Evolutionary conservation across 352 stramenopile species (phyloP).

Genomic region (Globisporangium spiculum): DNA sequence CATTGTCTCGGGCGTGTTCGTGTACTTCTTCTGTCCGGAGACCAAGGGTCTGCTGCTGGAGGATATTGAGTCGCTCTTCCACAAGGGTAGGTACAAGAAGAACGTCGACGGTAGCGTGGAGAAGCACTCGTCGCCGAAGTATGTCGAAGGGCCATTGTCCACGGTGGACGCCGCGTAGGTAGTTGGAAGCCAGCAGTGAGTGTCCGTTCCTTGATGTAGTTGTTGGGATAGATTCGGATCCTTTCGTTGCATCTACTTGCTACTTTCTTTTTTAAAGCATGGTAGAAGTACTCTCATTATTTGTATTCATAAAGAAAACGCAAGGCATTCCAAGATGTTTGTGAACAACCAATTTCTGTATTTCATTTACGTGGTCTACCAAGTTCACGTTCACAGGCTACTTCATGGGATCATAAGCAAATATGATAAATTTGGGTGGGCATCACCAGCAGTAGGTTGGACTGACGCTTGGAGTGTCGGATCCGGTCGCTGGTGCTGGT

Average conservation of each 20-base stretch:
- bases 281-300: background rate
- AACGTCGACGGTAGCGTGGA: slow-evolving; percentile 4
- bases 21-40: slow-evolving; percentile 57
- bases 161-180: background rate
- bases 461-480: background rate
- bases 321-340: background rate
- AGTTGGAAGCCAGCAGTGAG: background rate
- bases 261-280: background rate
- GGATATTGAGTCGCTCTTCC: slow-evolving; percentile 57
- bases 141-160: background rate
- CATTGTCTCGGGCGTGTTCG: slow-evolving; percentile 19
- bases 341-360: background rate
- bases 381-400: background rate
- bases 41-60: slow-evolving; percentile 54
- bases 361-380: background rate
- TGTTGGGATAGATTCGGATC: background rate
- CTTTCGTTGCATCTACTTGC: background rate
- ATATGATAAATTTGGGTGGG: background rate
- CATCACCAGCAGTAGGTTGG: background rate
- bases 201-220: too few relatives aligned
- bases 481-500: background rate
- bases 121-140: background rate
- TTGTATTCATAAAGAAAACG: background rate
- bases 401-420: background rate
- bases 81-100: slow-evolving; percentile 27